Conservation (phyloP, 129 eudicot species). For the Flaveria sonorensis region DNA sequence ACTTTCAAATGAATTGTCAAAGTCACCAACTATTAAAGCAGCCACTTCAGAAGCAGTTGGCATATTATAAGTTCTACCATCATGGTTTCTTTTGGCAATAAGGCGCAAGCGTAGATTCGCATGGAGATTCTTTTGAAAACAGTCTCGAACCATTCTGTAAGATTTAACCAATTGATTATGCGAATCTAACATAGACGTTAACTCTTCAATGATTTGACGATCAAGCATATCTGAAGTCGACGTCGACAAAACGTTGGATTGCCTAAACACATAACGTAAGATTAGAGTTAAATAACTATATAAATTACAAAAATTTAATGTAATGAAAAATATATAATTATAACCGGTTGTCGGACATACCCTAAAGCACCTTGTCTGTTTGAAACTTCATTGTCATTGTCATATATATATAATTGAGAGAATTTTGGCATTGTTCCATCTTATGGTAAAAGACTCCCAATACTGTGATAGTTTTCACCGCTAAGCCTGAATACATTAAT, state of each 20-base stretch:
- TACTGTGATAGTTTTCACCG: no score
- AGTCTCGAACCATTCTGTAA: no score
- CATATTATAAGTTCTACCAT: background rate
- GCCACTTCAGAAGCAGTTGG: background rate
- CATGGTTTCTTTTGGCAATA: background rate
- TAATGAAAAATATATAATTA: background rate
- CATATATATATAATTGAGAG: no score
- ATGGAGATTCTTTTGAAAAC: no score
- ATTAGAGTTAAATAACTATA: no score
- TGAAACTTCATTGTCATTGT: no score
- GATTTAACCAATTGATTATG: background rate
- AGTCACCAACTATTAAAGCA: background rate
- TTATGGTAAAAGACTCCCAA: background rate
- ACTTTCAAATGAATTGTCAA: background rate
- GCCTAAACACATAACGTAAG: no score
- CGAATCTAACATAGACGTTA: background rate
- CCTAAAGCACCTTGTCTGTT: background rate
- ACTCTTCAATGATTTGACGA: background rate
- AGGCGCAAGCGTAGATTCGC: no score
- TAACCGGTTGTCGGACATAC: background rate
- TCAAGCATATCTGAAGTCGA: background rate
- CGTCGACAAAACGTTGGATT: no score
- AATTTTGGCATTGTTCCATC: background rate
- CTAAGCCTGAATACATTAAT: no score
- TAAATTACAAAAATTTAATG: no score